Base-by-base conservation (phyloP, 2,329 filamentous ascomycete genomes). In the Cyphellophora attinorum region DNA sequence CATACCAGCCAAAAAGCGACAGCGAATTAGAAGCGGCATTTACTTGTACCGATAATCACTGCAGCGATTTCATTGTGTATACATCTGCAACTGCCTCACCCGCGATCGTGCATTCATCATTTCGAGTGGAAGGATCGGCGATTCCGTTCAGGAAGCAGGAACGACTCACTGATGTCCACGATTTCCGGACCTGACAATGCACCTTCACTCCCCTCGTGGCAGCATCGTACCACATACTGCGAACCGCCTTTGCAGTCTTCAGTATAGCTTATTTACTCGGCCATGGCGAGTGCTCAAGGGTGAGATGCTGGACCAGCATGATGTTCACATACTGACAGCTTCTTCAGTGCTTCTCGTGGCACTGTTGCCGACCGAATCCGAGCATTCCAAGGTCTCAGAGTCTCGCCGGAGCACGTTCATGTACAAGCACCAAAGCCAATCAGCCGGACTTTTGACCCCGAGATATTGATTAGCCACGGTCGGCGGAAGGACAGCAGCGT, bases 11-110 rank as follows among this genome's bases (percentile, higher is more conserved):
- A n/a, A n/a, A n/a, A n/a, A n/a, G n/a, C n/a, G n/a, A n/a, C n/a
- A n/a, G n/a, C n/a, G n/a, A n/a, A n/a, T n/a, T n/a, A n/a, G n/a
- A n/a, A n/a, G n/a, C n/a, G n/a, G n/a, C n/a, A n/a, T n/a, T n/a
- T n/a, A n/a, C n/a, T n/a, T n/a, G n/a, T n/a, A n/a, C n/a, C n/a
- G n/a, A n/a, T n/a, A n/a, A n/a, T n/a, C n/a, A n/a, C n/a, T n/a
- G n/a, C n/a, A n/a, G n/a, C n/a, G n/a, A n/a, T n/a, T n/a, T n/a
- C 52, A 45, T 54, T 58, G 53, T 60, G 59, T 53, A 61, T 58
- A 59, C 55, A 58, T 49, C 41, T 39, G 39, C 17, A 29, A 37
- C 27, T 12, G 17, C 27, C 8, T 15, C 14, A 29, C 27, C n/a
- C 27, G n/a, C 18, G 14, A 13, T 29, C 18, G 27, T n/a, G n/a